Base-by-base conservation (phyloP, 2,329 filamentous ascomycete genomes). In the Xylaria hypoxylon region DNA sequence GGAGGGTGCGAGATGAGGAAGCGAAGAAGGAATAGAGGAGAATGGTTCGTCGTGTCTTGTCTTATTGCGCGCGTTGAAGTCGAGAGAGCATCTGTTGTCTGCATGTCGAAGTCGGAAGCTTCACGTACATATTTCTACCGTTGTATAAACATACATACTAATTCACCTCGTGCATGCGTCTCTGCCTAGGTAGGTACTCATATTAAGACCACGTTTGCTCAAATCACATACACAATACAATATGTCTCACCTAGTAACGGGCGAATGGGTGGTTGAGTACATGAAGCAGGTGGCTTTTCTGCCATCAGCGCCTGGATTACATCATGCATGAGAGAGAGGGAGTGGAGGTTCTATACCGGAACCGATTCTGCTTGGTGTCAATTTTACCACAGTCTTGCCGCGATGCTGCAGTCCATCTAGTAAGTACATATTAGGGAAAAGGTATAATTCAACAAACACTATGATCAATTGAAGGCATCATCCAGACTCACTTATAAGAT, bases 1-100 rank as follows among this genome's bases (percentile, higher is more conserved):
- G 50, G 55, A 42, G 42, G 35, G 38, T 13, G 5, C 51, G 63
- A 55, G 52, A 60, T 24, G 65, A 44, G n/a, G 31, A 44, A 31
- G 35, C 8, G 35, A 67, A 61, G 59, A 65, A 33, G 47, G 44
- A 31, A n/a, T 55, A 42, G 19, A 2, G 50, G 42, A 42, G 19
- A 2, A 33, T 35, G 8, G 11, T 17, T 40, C 5, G 3, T 10
- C 3, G 24, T 31, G 28, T 31, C 8, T 5, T 31, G 5, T 31
- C 8, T 31, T 31, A 31, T 31, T 8, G 8, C 8, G 8, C 28
- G 35, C 3, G 13, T 38, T 38, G 35, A 38, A 38, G 28, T 31
- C 8, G 48, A 35, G 48, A 35, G 31, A 52, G 28, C 33, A n/a
- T 17, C 5, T 10, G 8, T 15, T 52, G 31, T 35, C n/a, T 52